Base-by-base conservation (phyloP, 1,284 basidiomycete genomes). In the Leccinum angustisporum region DNA sequence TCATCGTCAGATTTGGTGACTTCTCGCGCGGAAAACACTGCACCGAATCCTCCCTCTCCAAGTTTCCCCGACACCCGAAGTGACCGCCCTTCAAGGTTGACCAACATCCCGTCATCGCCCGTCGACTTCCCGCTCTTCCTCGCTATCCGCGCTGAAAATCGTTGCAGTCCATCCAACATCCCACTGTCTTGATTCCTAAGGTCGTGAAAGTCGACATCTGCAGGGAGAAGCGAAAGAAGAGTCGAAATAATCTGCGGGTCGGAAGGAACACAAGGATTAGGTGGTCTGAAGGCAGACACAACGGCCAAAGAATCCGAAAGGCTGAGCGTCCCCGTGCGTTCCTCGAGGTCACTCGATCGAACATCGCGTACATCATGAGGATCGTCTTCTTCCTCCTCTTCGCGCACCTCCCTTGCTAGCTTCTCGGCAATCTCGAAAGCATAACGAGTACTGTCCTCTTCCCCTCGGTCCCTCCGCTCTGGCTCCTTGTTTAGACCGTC, bases 11-110 rank as follows among this genome's bases (percentile, higher is more conserved):
- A 62, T 36, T 72, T 72, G 21, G 75, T 82, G n/a, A 84, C 69
- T 67, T 87, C 86, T 61, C 83, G 81, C 5, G 90, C 94, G 63
- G 88, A 86, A 79, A 97, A 99, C 10, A 99, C 97, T 3, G 91
- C 86, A 0, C 97, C 97, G 69, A 95, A 99, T 0, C 95, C 95
- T 6, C 97, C 97, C 78, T 99, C 97, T 5, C 97, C 97, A 25
- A 99, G 83, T 76, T 98, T 98, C 65, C 90, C 90, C 5, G 81
- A 79, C 9, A 98, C 85, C 57, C 83, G 82, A 70, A 91, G 94
- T 53, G 78, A 79, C 63, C 83, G 83, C 4, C 83, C 86, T 34
- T 79, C 81, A 8, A 98, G 78, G 2, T 72, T 74, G 33, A 91
- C 66, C 6, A 81, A 67, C 69, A 86, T 79, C 16, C 71, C 74